Percentiles rank a stretch among this genome's conserved stretches.
Conservation (phyloP, 1,284 basidiomycete species). For the Rhodotorula sp. region DNA sequence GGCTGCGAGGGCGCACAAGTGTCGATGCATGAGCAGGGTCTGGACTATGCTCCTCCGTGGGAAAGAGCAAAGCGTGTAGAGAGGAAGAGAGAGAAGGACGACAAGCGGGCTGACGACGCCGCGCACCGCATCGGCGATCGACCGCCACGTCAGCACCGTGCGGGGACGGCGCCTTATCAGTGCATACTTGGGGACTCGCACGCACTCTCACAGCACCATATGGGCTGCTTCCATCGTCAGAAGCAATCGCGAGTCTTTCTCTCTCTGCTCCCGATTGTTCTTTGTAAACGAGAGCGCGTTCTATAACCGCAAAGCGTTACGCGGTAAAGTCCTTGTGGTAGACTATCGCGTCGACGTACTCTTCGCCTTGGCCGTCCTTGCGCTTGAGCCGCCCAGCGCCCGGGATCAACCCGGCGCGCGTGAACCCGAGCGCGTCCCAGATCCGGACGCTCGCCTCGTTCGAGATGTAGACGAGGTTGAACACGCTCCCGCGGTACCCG, state of each 20-base stretch:
- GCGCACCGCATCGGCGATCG: neutral
- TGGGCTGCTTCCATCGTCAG: too few species aligned
- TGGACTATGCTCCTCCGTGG: neutral
- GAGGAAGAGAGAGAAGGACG: conserved; percentile 1
- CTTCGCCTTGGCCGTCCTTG: conserved; percentile 64
- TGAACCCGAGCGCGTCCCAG: conserved; percentile 84
- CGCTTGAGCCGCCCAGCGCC: conserved; percentile 72
- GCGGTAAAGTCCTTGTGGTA: conserved; percentile 56
- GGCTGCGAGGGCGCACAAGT: neutral
- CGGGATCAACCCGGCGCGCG: conserved; percentile 77
- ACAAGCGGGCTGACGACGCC: neutral
- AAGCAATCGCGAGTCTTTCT: neutral
- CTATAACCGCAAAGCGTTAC: neutral
- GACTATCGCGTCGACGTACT: conserved; percentile 83
- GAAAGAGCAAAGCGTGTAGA: neutral
- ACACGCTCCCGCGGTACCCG: conserved; percentile 83
- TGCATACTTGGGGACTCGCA: too few species aligned
- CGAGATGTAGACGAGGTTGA: conserved; percentile 88
- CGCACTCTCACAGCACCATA: too few species aligned
- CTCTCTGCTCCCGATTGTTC: neutral
- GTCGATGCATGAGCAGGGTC: neutral
- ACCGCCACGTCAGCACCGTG: too few species aligned
- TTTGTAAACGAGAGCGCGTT: neutral
- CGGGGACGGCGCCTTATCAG: too few species aligned
- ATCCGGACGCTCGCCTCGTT: conserved; percentile 70